phyloP scores from a whole-genome alignment of 2,329 filamentous ascomycete species.

The Diplodia corticola region DNA sequence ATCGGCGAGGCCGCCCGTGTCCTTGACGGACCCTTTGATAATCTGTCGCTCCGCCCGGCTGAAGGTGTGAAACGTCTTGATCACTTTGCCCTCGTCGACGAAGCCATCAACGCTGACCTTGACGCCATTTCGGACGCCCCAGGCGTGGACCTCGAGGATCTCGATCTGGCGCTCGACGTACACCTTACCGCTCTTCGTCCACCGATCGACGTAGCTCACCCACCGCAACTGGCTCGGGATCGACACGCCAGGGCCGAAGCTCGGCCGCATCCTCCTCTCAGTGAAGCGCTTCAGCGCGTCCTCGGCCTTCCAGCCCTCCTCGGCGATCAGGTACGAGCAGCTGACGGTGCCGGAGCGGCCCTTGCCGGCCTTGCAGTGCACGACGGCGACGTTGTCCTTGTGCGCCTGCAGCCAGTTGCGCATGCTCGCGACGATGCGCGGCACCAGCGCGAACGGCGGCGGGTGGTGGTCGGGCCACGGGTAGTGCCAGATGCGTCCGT shows the following conservation, averaged over 20 bases:
- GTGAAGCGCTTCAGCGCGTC: slow-evolving; percentile 72
- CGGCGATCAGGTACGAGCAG: slow-evolving; percentile 86
- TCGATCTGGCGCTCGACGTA: slow-evolving; percentile 84
- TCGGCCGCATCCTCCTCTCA: slow-evolving; percentile 80
- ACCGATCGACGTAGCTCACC: slow-evolving; percentile 84
- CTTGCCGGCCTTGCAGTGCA: slow-evolving; percentile 97
- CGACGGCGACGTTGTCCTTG: slow-evolving; percentile 71
- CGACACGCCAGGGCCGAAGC: slow-evolving; percentile 85
- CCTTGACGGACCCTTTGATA: slow-evolving; percentile 56
- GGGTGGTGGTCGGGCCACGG: slow-evolving; percentile 98
- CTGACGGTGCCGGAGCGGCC: slow-evolving; percentile 85
- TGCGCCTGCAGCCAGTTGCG: slow-evolving; percentile 70
- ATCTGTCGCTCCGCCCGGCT: slow-evolving; percentile 68
- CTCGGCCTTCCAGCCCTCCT: slow-evolving; percentile 69
- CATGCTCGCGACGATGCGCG: slow-evolving; percentile 89
- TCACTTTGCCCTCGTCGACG: slow-evolving; percentile 83
- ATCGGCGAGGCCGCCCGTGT: slow-evolving; percentile 44
- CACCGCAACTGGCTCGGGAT: slow-evolving; percentile 91
- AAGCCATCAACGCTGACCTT: slow-evolving; percentile 85
- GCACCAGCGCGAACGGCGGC: slow-evolving; percentile 85
- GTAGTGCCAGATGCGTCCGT: slow-evolving; percentile 82
- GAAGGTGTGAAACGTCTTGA: slow-evolving; percentile 82
- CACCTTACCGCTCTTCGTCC: slow-evolving; percentile 72
- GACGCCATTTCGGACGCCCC: slow-evolving; percentile 84
- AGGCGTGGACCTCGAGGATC: slow-evolving; percentile 84